Evolutionary conservation across 176 grass and related monocot genomes (phyloP), one percentile per base, ranked within the genome.

Genomic region (Eragrostis curvula): DNA sequence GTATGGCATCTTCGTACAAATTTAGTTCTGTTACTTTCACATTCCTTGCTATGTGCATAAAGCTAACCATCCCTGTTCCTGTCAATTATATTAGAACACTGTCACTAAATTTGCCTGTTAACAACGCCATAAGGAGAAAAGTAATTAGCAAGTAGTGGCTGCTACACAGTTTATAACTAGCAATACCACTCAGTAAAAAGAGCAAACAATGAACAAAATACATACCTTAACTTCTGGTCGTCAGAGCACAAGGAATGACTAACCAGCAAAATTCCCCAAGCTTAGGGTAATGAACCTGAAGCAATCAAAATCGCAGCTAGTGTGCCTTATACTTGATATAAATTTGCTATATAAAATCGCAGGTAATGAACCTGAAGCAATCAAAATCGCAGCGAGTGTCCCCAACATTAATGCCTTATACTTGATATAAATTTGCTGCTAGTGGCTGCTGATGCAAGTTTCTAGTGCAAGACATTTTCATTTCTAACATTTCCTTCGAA

Each of bases 1-100:
- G 93, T 73, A 98, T 71, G 51, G 93, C 93, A 73, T 91, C 96
- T 88, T 95, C 92, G 48, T 88, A 98, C 82, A 90, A 80, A 91
- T 85, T 93, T 87, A 98, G 81, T 50, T 98, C 92, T 3, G 88
- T 58, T n/a, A 67, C 78, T 86, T 89, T 93, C 62, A 95, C 87
- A 48, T 90, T 93, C 56, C 91, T 91, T 24, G 85, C 84, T 87
- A 95, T 90, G 79, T 98, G 96, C 48, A 88, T 80, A 66, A 93
- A 93, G 80, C 51, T 88, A 47, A 60, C 20, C 75, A 98, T 93
- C 90, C 96, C 21, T 98, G 90, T 81, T 88, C 93, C 96, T 98
- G 87, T 15, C 25, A 58, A 77, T 29, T 15, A 80, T 80, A 66
- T 47, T 36, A 41, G 60, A 18, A 65, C 25, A 79, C 32, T 58